Evolutionary conservation across 129 eudicot species (phyloP).

Genomic region (Flaveria sonorensis): DNA sequence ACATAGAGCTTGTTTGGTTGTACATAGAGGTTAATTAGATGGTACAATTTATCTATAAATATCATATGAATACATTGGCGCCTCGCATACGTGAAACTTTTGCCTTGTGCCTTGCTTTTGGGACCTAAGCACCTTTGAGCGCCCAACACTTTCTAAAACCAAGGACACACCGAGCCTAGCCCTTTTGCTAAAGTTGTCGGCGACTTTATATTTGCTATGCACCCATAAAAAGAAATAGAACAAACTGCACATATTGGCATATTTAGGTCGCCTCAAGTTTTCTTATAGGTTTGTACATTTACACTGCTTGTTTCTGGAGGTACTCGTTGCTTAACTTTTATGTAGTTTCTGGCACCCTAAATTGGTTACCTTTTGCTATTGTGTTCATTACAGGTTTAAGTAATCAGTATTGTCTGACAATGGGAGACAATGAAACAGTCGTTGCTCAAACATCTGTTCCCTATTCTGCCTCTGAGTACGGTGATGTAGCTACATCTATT

Average conservation of each 20-base stretch:
- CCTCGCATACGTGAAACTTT: no score
- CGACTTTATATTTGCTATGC: background rate
- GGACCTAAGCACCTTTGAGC: no score
- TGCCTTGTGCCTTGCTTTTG: no score
- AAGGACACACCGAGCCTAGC: no score
- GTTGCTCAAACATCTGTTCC: slow-evolving; percentile 48
- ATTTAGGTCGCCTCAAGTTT: background rate
- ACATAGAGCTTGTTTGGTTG: no score
- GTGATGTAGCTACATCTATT: slow-evolving; percentile 35
- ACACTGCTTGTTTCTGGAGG: background rate
- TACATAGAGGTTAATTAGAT: no score
- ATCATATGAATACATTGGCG: no score
- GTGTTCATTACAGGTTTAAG: slow-evolving; percentile 25
- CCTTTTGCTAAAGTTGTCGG: background rate
- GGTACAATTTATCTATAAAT: no score
- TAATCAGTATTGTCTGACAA: slow-evolving; percentile 7
- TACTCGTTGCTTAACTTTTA: no score
- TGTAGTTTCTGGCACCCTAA: background rate
- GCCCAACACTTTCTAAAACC: no score
- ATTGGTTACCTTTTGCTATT: slow-evolving; percentile 15
- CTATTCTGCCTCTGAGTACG: slow-evolving; percentile 40
- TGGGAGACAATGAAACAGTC: slow-evolving; percentile 69
- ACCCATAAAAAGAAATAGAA: background rate
- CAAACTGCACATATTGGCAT: background rate
- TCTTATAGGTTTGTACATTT: slow-evolving; percentile 12